Evolutionary conservation across 1,139 yeast species (phyloP), one percentile per base, ranked within the genome.

Genomic region (Ashbya aceris): DNA sequence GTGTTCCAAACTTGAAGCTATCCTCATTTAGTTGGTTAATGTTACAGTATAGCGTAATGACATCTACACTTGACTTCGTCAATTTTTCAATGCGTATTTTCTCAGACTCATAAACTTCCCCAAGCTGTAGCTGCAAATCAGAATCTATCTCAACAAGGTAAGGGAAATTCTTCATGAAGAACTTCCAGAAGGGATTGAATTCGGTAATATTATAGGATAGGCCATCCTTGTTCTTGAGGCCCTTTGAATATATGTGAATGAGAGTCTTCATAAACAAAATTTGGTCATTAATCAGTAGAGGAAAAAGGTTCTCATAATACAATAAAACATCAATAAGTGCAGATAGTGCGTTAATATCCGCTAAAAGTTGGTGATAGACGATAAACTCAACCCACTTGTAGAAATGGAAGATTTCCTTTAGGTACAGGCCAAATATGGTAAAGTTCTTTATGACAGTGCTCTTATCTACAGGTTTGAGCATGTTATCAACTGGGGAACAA

Each of bases 381-480:
- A 59, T 50, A 40, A 55, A 60, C 40, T 60, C 64, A 8, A 59
- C 46, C 64, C 64, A 60, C 39, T 56, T 58, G 42, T 58, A 60
- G 36, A 55, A 58, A 29, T 54, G 58, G 38, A 59, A 59, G 14
- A 49, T 48, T 1, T 53, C 53, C 23, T 52, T 47, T n/a, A 60
- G 43, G 30, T 51, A 48, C 3, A 48, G 23, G 34, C 61, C 51
- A 40, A 60, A 56, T 1, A 58, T 40, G 30, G 49, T 45, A 36
- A 50, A 58, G 11, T 50, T 55, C 29, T 49, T 47, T 9, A 55
- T 34, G 6, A 60, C 32, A 8, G 43, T 46, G 7, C 41, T 31
- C 33, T 44, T 56, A 30, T 51, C 49, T 4, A 56, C 54, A 4
- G 45, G 35, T 2, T 39, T 20, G 7, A 50, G 40, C 10, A 41